phyloP scores from a whole-genome alignment of 176 grass and related monocot species.

The Musa itinerans region DNA sequence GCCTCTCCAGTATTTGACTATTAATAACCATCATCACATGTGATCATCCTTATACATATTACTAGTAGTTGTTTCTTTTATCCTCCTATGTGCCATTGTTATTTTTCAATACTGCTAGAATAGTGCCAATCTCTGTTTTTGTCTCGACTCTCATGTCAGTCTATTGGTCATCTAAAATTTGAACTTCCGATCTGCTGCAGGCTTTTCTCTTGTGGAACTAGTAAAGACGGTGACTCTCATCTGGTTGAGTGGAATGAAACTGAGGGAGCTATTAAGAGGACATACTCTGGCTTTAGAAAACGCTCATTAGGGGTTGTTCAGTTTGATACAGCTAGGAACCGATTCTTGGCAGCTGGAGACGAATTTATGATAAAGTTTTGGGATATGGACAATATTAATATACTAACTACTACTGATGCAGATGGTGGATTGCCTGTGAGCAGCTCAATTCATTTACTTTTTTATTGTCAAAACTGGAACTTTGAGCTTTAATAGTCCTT shows the following conservation, averaged over 20 bases:
- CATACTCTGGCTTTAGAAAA: constrained; percentile 87
- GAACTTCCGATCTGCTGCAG: constrained; percentile 31
- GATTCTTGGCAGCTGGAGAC: constrained; percentile 93
- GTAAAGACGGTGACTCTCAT: constrained; percentile 95
- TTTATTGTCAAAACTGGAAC: not conserved
- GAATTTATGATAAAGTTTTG: constrained; percentile 96
- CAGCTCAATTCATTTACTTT: constrained; percentile 3
- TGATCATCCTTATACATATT: not conserved
- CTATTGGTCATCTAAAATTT: not conserved
- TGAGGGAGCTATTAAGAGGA: constrained; percentile 91
- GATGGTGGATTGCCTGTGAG: constrained; percentile 89
- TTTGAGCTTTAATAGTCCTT: constrained; percentile 12
- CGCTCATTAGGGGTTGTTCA: constrained; percentile 79
- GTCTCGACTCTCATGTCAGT: not conserved
- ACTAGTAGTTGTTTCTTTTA: no score
- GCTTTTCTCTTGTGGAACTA: constrained; percentile 94
- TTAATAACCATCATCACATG: not conserved
- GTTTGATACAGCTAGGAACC: constrained; percentile 90
- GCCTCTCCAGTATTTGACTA: no score
- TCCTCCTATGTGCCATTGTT: no score
- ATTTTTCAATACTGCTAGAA: no score
- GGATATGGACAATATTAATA: constrained; percentile 93
- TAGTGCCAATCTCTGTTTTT: no score
- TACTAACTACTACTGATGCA: constrained; percentile 70
- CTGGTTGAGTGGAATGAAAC: constrained; percentile 99